Percentiles rank a stretch among this genome's conserved stretches.
Evolutionary conservation across 2,329 filamentous ascomycete genomes (phyloP).

Genomic region (Seiridium unicorne): DNA sequence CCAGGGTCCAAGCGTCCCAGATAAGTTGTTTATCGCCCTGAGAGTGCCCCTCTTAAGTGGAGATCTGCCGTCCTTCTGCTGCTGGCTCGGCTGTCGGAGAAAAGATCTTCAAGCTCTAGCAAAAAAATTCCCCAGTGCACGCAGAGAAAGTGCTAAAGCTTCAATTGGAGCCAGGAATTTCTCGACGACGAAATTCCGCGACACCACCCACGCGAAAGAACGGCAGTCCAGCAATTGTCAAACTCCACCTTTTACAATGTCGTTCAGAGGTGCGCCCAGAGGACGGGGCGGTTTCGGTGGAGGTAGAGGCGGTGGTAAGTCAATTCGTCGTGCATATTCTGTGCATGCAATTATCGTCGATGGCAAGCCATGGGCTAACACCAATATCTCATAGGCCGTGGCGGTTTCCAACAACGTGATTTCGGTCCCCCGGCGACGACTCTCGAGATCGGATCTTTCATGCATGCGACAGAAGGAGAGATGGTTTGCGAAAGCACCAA

Average conservation of each 20-base stretch:
- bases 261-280: slow-evolving; percentile 29
- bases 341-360: neutral
- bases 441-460: slow-evolving; percentile 83
- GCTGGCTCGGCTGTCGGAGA: neutral
- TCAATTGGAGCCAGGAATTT: neutral
- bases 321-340: neutral
- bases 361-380: neutral
- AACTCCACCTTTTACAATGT: slow-evolving; percentile 17
- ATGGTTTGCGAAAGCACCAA: slow-evolving; percentile 97
- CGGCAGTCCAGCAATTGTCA: neutral
- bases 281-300: slow-evolving; percentile 27
- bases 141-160: neutral
- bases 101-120: slow-evolving; percentile 6
- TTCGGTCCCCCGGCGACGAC: slow-evolving; percentile 31
- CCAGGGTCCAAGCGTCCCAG: neutral
- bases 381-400: slow-evolving; percentile 22
- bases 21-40: neutral
- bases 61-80: neutral
- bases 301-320: slow-evolving; percentile 27
- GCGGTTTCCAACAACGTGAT: slow-evolving; percentile 31
- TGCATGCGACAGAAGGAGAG: slow-evolving; percentile 95
- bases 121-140: slow-evolving; percentile 5
- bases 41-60: slow-evolving; percentile 4
- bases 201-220: neutral
- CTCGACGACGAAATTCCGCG: neutral